A percentile compares a stretch with the other conserved stretches of the same genome.
These are phyloP conservation scores for Yamadazyma tumulicola DNA, from an alignment of 805 yeast species.

Conservation along the genomic window DNA sequence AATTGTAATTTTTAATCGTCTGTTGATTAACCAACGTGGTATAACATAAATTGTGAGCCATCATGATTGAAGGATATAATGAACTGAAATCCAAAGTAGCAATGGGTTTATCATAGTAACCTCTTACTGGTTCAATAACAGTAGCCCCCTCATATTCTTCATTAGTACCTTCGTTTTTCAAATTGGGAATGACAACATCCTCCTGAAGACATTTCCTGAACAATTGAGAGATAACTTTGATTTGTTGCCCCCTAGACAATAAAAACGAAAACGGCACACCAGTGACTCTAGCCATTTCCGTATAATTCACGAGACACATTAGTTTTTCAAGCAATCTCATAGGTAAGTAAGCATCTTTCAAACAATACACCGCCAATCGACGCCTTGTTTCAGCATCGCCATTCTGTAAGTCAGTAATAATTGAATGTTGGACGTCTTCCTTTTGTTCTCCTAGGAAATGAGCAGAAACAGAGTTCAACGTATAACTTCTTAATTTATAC, in stretches of 20 bases:
- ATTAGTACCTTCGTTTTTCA: conserved; percentile 72
- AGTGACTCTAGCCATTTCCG: conserved; percentile 99
- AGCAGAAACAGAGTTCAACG: conserved; percentile 92
- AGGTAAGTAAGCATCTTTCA: conserved; percentile 94
- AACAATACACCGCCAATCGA: conserved; percentile 92
- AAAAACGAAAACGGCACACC: conserved; percentile 96
- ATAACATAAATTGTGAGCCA: conserved; percentile 97
- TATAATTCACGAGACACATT: conserved; percentile 94
- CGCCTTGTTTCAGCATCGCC: conserved; percentile 91
- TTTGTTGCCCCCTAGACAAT: conserved; percentile 92
- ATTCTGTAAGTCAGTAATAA: conserved; percentile 89
- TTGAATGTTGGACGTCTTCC: conserved; percentile 97
- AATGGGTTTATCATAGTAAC: conserved; percentile 94
- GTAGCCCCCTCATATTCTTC: conserved; percentile 99
- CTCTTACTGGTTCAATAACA: conserved; percentile 93
- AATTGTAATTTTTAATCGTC: conserved; percentile 59
- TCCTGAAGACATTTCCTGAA: conserved; percentile 88
- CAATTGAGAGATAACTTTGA: conserved; percentile 92
- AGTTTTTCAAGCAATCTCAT: conserved; percentile 82
- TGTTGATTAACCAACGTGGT: conserved; percentile 77
- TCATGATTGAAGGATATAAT: conserved; percentile 96
- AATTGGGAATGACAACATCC: conserved; percentile 86
- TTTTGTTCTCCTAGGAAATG: conserved; percentile 92
- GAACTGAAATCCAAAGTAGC: conserved; percentile 98
- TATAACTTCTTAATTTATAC: conserved; percentile 89